Conservation (phyloP, 257 asterid species). For the Ligustrum vulgare region DNA sequence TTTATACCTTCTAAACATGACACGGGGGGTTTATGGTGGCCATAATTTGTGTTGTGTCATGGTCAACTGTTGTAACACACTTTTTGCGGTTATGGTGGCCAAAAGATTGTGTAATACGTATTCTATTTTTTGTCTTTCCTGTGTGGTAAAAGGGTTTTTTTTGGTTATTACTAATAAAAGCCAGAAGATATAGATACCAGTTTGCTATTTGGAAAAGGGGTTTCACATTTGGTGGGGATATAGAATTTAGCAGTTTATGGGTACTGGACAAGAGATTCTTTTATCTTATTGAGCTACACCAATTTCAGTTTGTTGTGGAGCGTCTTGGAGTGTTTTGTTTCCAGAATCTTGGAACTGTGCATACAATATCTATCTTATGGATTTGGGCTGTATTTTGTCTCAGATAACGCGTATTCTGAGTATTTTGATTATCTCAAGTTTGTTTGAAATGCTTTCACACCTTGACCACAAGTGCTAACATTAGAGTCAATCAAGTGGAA, state of each 20-base stretch:
- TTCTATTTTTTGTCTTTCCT: slow-evolving; percentile 16
- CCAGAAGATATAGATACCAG: slow-evolving; percentile 6
- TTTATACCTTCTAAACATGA: neutral
- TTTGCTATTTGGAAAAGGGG: neutral
- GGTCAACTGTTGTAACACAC: neutral
- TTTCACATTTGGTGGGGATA: neutral
- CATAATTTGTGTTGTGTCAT: slow-evolving; percentile 16
- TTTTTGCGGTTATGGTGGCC: neutral
- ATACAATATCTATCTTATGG: slow-evolving; percentile 2
- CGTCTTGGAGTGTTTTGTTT: neutral
- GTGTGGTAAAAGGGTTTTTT: slow-evolving; percentile 11
- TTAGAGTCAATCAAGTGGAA: neutral
- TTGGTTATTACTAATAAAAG: neutral
- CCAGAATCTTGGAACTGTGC: neutral
- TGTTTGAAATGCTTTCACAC: neutral
- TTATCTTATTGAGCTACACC: slow-evolving; percentile 10
- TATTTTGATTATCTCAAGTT: neutral
- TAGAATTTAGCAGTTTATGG: neutral
- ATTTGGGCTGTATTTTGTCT: slow-evolving; percentile 6
- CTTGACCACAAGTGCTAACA: neutral
- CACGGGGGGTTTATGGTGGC: neutral
- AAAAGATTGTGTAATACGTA: slow-evolving; percentile 6
- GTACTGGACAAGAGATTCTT: slow-evolving; percentile 6
- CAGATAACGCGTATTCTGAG: neutral
- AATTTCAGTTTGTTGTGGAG: neutral